A percentile compares a stretch with the other conserved stretches of the same genome.
Conservation (phyloP, 148 eudicot genomes). For the Gaultheria prostrata region DNA sequence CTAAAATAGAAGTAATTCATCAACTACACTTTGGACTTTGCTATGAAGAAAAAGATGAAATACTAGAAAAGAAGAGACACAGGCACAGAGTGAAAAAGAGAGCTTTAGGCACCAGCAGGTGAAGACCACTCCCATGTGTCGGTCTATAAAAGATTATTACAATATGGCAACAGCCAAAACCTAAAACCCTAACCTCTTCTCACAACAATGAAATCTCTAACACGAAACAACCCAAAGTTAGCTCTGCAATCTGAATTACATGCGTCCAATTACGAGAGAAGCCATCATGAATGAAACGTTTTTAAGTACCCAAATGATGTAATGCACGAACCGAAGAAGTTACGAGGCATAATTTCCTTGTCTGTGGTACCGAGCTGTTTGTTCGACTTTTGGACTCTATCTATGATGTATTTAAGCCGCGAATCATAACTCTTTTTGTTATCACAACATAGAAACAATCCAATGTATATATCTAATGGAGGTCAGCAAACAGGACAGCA, state of each 20-base stretch:
- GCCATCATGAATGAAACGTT: background rate
- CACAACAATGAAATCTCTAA: background rate
- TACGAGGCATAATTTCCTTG: background rate
- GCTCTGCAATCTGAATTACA: background rate
- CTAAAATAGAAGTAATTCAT: background rate
- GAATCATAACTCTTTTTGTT: background rate
- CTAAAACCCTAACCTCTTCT: background rate
- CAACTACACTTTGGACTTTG: background rate
- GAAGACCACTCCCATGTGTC: background rate
- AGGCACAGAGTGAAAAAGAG: background rate
- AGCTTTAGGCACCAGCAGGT: background rate
- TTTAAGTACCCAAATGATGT: background rate
- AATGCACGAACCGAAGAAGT: background rate
- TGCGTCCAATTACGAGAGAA: background rate
- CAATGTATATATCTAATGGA: background rate
- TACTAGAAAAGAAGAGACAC: background rate
- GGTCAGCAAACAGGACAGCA: background rate
- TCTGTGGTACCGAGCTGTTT: no score
- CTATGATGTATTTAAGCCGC: background rate
- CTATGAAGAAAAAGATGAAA: background rate
- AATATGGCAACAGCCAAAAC: constrained; percentile 1
- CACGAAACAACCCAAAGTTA: background rate
- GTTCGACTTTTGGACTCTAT: background rate
- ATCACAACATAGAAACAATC: background rate
- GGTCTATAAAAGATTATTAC: background rate